Base-by-base conservation (phyloP, 176 grass and related monocot species). In the Cenchrus americanus region DNA sequence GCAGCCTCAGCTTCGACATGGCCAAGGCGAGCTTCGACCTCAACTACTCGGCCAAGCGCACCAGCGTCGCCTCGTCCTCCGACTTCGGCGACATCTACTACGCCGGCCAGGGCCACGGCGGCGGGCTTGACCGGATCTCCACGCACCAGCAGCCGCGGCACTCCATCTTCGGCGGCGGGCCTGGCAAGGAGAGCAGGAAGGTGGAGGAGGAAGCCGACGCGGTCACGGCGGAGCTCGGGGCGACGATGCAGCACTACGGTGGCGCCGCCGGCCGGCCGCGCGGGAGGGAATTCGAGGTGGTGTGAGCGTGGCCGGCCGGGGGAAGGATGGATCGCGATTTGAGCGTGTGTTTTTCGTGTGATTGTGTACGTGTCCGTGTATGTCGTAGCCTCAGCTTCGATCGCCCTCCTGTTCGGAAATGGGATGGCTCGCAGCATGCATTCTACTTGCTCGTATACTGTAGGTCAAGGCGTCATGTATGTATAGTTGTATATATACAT, bases 21-120 rank as follows among this genome's bases (percentile, higher is more conserved):
- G 48, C 75, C 6, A 98, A 95, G 72, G 88, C 87, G 8, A 90
- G 89, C 79, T 95, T 96, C 64, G 89, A 99, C 69, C 72, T 90
- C 55, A 82, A 82, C 43, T 75, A 86, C 92, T 32, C 71, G 3
- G 73, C 67, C 60, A 69, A 82, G 52, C 79, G 87, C 54, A 86
- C 86, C 83, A 94, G 84, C 71, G 84, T 89, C 18, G 89, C 79
- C 5, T 82, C 85, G 2, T 88, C 92, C 71, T 88, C 92, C 71
- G 91, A 96, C 81, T 95, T 96, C 73, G 89, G 90, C 53, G 96
- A 94, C 42, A 92, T 90, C 53, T 37, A 37, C 34, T 3, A 3
- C 34, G 4, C 4, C 3, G 4, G 4, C 34, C 34, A 37, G 34
- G 68, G 90, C 60, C 73, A 2, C 51, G 19, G 18, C 61, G 86